Base-by-base conservation (phyloP, 179 eudicot species). In the Dionaea muscipula region DNA sequence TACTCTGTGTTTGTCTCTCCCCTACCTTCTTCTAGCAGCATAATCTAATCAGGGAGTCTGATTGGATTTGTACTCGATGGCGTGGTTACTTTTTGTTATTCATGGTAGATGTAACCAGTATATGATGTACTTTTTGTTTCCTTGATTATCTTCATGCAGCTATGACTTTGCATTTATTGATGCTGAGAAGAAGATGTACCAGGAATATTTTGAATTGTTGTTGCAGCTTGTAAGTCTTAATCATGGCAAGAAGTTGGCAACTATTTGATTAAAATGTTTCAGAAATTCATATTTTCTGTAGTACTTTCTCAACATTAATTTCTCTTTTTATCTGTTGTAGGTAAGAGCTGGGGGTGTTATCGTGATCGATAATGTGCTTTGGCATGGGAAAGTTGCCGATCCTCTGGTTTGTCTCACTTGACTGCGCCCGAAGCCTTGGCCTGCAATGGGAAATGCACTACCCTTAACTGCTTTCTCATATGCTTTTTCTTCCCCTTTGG, bases 161-260 rank as follows among this genome's bases (percentile, higher is more conserved):
- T 91, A 78, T 57, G 98, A 91, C 66, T 91, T 87, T 71, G 98
- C 96, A 45, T 91, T 91, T 74, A 74, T 91, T 33, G 98, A 91
- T 12, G 98, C 98, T 23, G 98, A 91, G 51, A 87, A 91, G 80
- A 81, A 68, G 75, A 84, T 77, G 89, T 82, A 91, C 54, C 70
- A 25, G 37, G 86, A 81, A 46, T 91, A 91, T 66, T 91, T 82
- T 54, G 98, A 91, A 63, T 64, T 87, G 73, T 67, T 84, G 54
- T 66, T 91, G 51, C 77, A 87, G 66, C 81, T 91, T 71, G 95
- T 86, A 49, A 53, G 83, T 49, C 13, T 46, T 13, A 25, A 24
- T 7, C 25, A 49, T 16, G 33, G 9, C 25, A 24, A 49, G 7
- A 23, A 6, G 18, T 24, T 23, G 21, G 9, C 11, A 22, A 24